These are phyloP conservation scores for Hypoxylon sp. DNA, from an alignment of 2,329 filamentous ascomycete genomes.

Conservation along the genomic window DNA sequence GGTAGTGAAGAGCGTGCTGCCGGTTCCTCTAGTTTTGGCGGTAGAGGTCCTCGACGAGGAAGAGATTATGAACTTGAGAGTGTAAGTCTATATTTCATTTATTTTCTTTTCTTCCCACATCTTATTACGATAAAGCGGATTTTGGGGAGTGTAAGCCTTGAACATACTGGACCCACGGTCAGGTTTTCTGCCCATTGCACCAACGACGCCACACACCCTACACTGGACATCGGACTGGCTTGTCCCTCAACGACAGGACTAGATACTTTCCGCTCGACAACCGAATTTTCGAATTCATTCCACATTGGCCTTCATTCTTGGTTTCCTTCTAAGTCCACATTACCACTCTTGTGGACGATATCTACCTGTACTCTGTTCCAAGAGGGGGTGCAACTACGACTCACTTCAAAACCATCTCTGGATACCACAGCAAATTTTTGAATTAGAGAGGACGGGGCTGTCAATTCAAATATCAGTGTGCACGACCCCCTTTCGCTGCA, in stretches of 20 bases:
- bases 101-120: slow-evolving; percentile 39
- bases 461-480: not conserved
- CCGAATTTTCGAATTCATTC: not conserved
- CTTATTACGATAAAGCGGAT: slow-evolving; percentile 12
- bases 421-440: not conserved
- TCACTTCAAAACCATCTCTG: not conserved
- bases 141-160: slow-evolving; percentile 18
- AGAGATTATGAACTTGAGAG: slow-evolving; percentile 88
- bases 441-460: not conserved
- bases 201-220: not conserved
- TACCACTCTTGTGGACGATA: slow-evolving; percentile 1
- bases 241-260: slow-evolving; percentile 10
- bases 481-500: not conserved
- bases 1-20: slow-evolving; percentile 84
- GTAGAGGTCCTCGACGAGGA: slow-evolving; percentile 79
- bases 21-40: slow-evolving; percentile 70
- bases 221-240: not conserved
- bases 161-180: slow-evolving; percentile 6
- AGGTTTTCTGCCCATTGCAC: slow-evolving; percentile 9
- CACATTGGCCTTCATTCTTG: not conserved
- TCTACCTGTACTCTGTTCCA: not conserved
- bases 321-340: not conserved
- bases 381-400: not conserved
- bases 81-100: slow-evolving; percentile 66
- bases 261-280: not conserved